Evolutionary conservation across 2,329 filamentous ascomycete genomes (phyloP).

Genomic region (Trichoderma arundinaceum): DNA sequence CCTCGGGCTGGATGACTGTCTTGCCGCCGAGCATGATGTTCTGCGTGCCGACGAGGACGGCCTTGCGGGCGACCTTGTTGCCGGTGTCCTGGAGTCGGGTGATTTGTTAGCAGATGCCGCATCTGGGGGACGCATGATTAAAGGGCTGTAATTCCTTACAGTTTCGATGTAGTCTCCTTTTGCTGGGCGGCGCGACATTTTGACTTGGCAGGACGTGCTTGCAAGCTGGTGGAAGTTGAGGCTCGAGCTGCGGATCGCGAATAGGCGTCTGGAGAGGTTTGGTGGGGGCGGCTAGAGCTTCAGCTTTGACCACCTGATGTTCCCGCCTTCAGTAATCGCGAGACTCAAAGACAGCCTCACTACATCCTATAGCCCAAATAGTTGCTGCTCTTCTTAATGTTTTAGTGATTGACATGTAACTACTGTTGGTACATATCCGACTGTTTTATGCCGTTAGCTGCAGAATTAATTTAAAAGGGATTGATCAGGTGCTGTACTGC

Average conservation of each 20-base stretch:
- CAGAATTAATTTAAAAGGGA: not conserved
- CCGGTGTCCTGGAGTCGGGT: constrained; percentile 75
- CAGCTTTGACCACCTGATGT: constrained; percentile 17
- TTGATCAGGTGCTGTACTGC: constrained; percentile 10
- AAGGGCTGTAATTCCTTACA: constrained; percentile 53
- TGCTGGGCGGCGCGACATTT: constrained; percentile 75
- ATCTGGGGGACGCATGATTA: not conserved
- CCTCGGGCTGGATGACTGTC: constrained; percentile 94
- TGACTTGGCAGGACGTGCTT: constrained; percentile 37
- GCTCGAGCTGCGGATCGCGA: not conserved
- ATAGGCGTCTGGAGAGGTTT: not conserved
- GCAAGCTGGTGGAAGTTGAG: not conserved
- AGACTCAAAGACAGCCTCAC: too few species aligned
- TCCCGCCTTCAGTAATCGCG: not conserved
- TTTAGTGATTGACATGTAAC: too few species aligned
- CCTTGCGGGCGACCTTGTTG: constrained; percentile 95
- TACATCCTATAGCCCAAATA: too few species aligned
- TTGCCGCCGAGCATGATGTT: constrained; percentile 98
- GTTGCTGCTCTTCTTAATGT: too few species aligned
- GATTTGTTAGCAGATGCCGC: not conserved
- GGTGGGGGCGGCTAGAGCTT: constrained; percentile 26
- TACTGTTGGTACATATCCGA: too few species aligned
- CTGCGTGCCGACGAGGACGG: constrained; percentile 89
- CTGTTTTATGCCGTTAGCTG: not conserved
- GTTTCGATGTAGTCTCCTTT: constrained; percentile 98